A percentile compares a stretch with the other conserved stretches of the same genome.
These are phyloP conservation scores for Pseudoturritis turrita DNA, from an alignment of 345 rosid species.

Conservation along the genomic window DNA sequence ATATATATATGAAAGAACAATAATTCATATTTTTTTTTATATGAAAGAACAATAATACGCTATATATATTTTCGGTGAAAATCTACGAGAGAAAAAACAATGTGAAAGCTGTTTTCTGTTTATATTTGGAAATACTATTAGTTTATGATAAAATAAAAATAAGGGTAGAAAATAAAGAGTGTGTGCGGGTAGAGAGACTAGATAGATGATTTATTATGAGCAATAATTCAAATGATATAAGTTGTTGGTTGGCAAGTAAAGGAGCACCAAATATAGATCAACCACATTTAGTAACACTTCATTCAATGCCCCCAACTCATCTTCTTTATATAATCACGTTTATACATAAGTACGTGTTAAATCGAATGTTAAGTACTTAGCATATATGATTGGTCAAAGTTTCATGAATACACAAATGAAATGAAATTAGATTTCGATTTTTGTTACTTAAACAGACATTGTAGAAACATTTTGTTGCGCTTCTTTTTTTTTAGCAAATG, in stretches of 20 bases:
- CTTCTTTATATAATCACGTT: not conserved
- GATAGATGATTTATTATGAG: too few species aligned
- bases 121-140: not conserved
- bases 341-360: too few species aligned
- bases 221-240: not conserved
- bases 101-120: not conserved
- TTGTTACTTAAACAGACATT: not conserved
- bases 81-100: not conserved
- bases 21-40: too few species aligned
- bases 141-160: too few species aligned
- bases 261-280: constrained; percentile 25
- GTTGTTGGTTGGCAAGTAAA: not conserved
- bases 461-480: not conserved
- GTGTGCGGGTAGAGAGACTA: not conserved
- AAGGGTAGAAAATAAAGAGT: too few species aligned
- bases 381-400: not conserved
- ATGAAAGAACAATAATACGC: not conserved
- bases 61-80: not conserved
- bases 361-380: not conserved
- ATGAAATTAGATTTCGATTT: not conserved
- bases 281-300: constrained; percentile 3
- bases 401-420: not conserved
- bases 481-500: not conserved
- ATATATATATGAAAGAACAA: not conserved
- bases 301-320: constrained; percentile 19